phyloP scores from a whole-genome alignment of 768 basidiomycete species.

The Cubamyces sp. region DNA sequence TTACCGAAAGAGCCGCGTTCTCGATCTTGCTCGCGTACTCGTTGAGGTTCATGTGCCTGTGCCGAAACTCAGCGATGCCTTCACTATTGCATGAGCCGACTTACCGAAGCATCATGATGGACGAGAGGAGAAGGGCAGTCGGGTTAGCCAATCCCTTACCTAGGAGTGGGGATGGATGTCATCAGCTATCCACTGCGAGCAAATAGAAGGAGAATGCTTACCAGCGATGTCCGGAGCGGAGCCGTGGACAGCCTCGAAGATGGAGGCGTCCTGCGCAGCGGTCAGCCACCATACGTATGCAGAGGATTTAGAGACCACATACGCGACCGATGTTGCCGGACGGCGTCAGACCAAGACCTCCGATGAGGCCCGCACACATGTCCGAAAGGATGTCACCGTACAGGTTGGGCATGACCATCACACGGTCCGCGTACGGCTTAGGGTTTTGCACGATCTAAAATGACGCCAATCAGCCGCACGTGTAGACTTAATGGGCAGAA shows the following conservation, averaged over 20 bases:
- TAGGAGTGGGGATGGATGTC: slow-evolving; percentile 32
- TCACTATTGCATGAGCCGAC: slow-evolving; percentile 32
- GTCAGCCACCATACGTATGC: slow-evolving; percentile 18
- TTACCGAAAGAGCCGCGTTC: slow-evolving; percentile 84
- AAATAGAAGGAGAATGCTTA: slow-evolving; percentile 32
- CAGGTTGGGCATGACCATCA: slow-evolving; percentile 99
- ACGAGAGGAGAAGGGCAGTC: slow-evolving; percentile 95
- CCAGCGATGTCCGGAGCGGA: slow-evolving; percentile 99
- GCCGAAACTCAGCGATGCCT: slow-evolving; percentile 32
- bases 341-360: slow-evolving; percentile 95
- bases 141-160: slow-evolving; percentile 96
- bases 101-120: slow-evolving; percentile 96
- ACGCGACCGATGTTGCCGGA: slow-evolving; percentile 97
- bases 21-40: slow-evolving; percentile 89
- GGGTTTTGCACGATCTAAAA: slow-evolving; percentile 89
- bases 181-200: background rate
- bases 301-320: slow-evolving; percentile 34
- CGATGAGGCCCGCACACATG: slow-evolving; percentile 94
- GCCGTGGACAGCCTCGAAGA: slow-evolving; percentile 99
- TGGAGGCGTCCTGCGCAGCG: slow-evolving; percentile 85
- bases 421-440: slow-evolving; percentile 88
- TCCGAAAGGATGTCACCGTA: slow-evolving; percentile 96
- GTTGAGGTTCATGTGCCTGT: slow-evolving; percentile 90
- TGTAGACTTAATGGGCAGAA: background rate
- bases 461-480: slow-evolving; percentile 9